Conservation (phyloP, 257 asterid genomes). For the Mitragyna speciosa region DNA sequence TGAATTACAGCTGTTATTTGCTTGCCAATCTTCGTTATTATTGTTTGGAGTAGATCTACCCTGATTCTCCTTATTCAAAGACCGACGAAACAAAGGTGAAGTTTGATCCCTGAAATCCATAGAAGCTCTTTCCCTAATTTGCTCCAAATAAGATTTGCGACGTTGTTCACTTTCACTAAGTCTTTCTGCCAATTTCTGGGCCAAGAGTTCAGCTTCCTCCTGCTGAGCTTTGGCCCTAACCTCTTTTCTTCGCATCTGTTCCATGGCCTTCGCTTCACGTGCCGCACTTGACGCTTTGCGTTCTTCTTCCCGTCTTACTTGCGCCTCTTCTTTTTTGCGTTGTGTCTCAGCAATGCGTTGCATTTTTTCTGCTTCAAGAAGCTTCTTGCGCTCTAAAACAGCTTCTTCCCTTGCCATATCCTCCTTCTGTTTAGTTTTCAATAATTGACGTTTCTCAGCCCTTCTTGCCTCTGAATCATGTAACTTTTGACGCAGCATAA, state of each 20-base stretch:
- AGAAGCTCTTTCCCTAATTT: constrained; percentile 94
- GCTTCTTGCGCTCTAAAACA: constrained; percentile 87
- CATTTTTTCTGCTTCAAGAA: constrained; percentile 94
- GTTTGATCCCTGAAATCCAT: constrained; percentile 99
- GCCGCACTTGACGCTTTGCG: constrained; percentile 97
- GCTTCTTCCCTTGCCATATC: constrained; percentile 99
- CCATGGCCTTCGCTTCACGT: constrained; percentile 94
- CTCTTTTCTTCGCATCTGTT: constrained; percentile 90
- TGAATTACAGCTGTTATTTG: constrained; percentile 42
- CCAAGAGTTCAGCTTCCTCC: constrained; percentile 98
- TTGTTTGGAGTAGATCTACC: constrained; percentile 51
- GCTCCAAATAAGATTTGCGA: constrained; percentile 90
- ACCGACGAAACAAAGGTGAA: constrained; percentile 87
- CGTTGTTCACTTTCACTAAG: constrained; percentile 95
- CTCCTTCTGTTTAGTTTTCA: constrained; percentile 87
- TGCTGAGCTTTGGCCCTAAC: constrained; percentile 89
- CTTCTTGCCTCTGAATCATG: constrained; percentile 93
- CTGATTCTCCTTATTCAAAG: constrained; percentile 67
- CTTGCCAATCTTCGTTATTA: constrained; percentile 58
- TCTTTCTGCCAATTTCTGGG: constrained; percentile 92
- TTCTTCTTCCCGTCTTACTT: constrained; percentile 96
- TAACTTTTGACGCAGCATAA: constrained; percentile 79
- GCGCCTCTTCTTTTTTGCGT: constrained; percentile 96
- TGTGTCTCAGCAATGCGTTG: constrained; percentile 95
- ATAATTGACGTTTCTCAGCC: constrained; percentile 89